phyloP scores from a whole-genome alignment of 345 rosid genomes.

The Abelmoschus esculentus region DNA sequence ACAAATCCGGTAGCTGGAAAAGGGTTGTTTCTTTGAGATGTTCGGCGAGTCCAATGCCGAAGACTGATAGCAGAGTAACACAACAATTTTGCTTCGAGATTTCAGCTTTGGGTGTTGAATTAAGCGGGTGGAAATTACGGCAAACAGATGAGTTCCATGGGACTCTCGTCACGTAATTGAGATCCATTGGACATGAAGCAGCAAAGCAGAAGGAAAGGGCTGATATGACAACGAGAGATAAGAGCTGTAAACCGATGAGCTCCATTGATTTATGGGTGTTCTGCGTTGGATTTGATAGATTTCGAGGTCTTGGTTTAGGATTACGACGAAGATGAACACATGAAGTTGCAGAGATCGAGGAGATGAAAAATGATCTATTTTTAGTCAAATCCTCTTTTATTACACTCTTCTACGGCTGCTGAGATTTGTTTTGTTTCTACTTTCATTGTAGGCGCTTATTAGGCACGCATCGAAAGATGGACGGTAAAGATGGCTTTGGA shows the following conservation, averaged over 20 bases:
- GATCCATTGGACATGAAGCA: slow-evolving; percentile 53
- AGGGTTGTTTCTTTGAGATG: slow-evolving; percentile 51
- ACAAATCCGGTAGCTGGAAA: slow-evolving; percentile 50
- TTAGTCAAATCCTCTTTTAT: neutral
- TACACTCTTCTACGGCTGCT: neutral
- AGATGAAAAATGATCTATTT: neutral
- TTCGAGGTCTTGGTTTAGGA: no score
- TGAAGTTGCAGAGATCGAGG: neutral
- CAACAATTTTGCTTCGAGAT: slow-evolving; percentile 35
- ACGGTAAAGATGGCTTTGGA: no score
- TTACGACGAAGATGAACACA: neutral
- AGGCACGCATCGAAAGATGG: no score
- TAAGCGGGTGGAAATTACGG: slow-evolving; percentile 14
- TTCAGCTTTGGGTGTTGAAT: neutral
- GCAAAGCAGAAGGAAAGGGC: slow-evolving; percentile 2
- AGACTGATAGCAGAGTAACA: slow-evolving; percentile 40
- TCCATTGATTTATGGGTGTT: neutral
- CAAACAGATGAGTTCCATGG: slow-evolving; percentile 68
- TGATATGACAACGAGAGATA: neutral
- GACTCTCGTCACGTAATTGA: slow-evolving; percentile 45
- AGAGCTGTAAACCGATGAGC: neutral
- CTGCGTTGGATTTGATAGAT: no score
- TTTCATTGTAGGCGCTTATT: neutral
- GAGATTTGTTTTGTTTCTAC: neutral
- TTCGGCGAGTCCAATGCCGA: slow-evolving; percentile 47